Evolutionary conservation across 2,329 filamentous ascomycete species (phyloP).

Genomic region (Madurella mycetomatis): DNA sequence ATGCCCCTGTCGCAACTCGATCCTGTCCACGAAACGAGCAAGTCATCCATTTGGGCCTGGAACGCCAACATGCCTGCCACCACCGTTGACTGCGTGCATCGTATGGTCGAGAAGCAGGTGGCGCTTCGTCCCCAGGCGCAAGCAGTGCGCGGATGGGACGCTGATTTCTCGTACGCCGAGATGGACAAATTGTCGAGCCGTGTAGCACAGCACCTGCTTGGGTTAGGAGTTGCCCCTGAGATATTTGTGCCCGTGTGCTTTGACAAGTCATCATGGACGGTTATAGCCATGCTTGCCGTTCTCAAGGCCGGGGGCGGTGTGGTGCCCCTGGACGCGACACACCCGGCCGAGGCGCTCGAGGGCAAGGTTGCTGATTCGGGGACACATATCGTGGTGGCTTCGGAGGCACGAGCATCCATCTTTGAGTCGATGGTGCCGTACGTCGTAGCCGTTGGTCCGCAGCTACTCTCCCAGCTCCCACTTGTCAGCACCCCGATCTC

Average conservation of each 20-base stretch:
- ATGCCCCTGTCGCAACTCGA: constrained; percentile 16
- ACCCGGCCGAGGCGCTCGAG: constrained; percentile 19
- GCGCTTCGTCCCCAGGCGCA: constrained; percentile 30
- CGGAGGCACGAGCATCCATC: constrained; percentile 8
- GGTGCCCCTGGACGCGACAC: constrained; percentile 26
- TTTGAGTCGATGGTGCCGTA: constrained; percentile 23
- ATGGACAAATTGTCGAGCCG: constrained; percentile 17
- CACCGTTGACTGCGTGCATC: constrained; percentile 19
- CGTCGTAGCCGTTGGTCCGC: constrained; percentile 16
- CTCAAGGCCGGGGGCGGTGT: constrained; percentile 29
- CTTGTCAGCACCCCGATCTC: background rate
- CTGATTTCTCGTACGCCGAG: constrained; percentile 20
- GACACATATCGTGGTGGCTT: constrained; percentile 19
- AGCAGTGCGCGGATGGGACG: constrained; percentile 23
- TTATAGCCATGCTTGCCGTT: constrained; percentile 27
- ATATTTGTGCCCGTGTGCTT: constrained; percentile 26
- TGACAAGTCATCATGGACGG: constrained; percentile 26
- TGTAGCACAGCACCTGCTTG: constrained; percentile 19
- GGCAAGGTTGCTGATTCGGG: constrained; percentile 19
- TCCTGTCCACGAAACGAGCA: constrained; percentile 15
- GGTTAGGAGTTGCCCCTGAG: constrained; percentile 20
- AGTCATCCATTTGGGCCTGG: constrained; percentile 21
- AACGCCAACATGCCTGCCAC: constrained; percentile 21
- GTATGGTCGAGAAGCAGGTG: constrained; percentile 24
- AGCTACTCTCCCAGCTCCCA: constrained; percentile 3